These are phyloP conservation scores for Sequoiadendron giganteum DNA, from an alignment of 75 land plant species.

Conservation along the genomic window DNA sequence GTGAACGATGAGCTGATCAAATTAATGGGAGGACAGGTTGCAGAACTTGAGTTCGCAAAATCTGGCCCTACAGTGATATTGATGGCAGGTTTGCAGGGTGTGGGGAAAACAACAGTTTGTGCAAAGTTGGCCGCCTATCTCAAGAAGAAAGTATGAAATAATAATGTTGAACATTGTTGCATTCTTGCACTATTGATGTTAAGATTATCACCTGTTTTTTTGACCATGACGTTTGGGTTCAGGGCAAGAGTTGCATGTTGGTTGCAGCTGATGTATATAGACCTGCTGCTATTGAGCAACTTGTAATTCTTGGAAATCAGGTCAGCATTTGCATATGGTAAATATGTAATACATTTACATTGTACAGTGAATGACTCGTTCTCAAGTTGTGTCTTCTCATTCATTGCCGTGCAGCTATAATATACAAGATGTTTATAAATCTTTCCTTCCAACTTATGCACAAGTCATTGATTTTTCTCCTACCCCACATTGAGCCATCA, in stretches of 20 bases:
- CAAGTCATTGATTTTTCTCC: not conserved
- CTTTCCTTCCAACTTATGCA: not conserved
- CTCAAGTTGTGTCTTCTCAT: not conserved
- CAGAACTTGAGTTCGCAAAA: slow-evolving; percentile 82
- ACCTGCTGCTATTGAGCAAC: slow-evolving; percentile 99
- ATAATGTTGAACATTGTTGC: not conserved
- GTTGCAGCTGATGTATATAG: slow-evolving; percentile 96
- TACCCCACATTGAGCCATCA: not conserved
- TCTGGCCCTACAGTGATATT: slow-evolving; percentile 85
- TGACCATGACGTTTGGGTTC: slow-evolving; percentile 16
- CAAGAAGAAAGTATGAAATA: slow-evolving; percentile 72
- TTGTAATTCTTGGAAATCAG: slow-evolving; percentile 91
- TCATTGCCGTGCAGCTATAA: not conserved
- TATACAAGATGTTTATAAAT: not conserved
- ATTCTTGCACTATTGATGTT: not conserved
- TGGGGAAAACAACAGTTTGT: slow-evolving; percentile 98
- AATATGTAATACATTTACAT: not conserved
- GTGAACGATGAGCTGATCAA: slow-evolving; percentile 95
- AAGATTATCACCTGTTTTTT: not conserved
- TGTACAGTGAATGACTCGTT: not conserved
- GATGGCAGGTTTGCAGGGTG: slow-evolving; percentile 98
- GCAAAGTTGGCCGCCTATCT: slow-evolving; percentile 91
- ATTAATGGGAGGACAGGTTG: slow-evolving; percentile 95
- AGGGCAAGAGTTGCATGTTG: slow-evolving; percentile 96
- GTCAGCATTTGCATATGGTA: slow-evolving; percentile 32